A percentile compares a stretch with the other conserved stretches of the same genome.
Conservation (phyloP, 2,329 filamentous ascomycete genomes). For the Calonectria hongkongensis region DNA sequence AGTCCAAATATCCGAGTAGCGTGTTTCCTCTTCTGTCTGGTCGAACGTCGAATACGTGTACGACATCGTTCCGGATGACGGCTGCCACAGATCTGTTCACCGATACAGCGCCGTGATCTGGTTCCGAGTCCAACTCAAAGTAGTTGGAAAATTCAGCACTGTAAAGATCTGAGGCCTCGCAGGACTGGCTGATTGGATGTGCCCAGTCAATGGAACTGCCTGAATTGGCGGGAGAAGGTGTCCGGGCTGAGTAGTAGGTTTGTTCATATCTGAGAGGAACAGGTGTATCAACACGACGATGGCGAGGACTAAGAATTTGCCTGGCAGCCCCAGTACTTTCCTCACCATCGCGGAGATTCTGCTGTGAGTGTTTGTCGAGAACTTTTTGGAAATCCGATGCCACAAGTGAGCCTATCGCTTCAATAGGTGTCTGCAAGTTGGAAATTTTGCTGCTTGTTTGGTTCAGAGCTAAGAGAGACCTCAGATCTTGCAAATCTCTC, state of each 20-base stretch:
- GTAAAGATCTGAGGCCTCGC: not conserved
- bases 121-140: not conserved
- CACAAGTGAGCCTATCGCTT: not conserved
- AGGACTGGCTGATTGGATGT: not conserved
- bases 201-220: not conserved
- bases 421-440: not conserved
- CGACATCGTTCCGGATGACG: not conserved
- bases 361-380: not conserved
- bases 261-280: not conserved
- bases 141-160: not conserved
- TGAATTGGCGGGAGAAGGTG: not conserved
- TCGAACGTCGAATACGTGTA: not conserved
- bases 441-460: not conserved
- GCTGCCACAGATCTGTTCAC: not conserved
- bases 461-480: not conserved
- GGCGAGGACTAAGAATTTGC: too few species aligned
- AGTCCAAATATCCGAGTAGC: not conserved
- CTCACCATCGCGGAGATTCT: not conserved
- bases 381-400: not conserved
- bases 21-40: not conserved
- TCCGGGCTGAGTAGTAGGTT: not conserved
- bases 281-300: not conserved
- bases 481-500: not conserved
- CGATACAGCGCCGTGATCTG: constrained; percentile 1
- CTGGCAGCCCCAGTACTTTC: too few species aligned